These are phyloP conservation scores for Glutinoglossum americanum DNA, from an alignment of 495 filamentous ascomycete genomes.

Conservation along the genomic window DNA sequence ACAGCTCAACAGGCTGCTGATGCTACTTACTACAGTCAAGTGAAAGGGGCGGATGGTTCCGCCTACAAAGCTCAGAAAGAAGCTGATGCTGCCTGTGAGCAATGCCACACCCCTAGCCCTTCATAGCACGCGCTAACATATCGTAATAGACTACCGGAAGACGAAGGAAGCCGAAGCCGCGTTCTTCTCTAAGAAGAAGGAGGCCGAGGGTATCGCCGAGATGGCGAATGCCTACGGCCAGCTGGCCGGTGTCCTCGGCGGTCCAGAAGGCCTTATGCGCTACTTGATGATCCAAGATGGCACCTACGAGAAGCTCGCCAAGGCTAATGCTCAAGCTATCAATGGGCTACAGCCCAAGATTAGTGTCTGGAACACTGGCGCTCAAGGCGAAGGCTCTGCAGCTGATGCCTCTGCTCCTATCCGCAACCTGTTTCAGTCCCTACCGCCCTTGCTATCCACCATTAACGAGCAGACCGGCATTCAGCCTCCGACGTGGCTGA, in stretches of 20 bases:
- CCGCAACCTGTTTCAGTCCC: constrained; percentile 44
- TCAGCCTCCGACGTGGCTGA: constrained; percentile 46
- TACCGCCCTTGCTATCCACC: constrained; percentile 58
- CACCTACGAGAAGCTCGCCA: constrained; percentile 40
- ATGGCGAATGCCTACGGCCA: constrained; percentile 58
- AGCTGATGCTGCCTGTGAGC: constrained; percentile 26
- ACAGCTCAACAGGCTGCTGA: constrained; percentile 30
- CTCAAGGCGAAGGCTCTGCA: background rate
- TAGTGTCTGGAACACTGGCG: constrained; percentile 61
- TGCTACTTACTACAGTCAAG: constrained; percentile 6
- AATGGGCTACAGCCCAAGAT: constrained; percentile 69
- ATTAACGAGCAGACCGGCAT: constrained; percentile 76
- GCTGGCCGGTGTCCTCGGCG: constrained; percentile 48
- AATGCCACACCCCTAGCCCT: constrained; percentile 5
- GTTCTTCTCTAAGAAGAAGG: constrained; percentile 37
- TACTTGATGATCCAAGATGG: constrained; percentile 60
- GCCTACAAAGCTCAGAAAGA: constrained; percentile 25
- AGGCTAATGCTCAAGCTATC: constrained; percentile 49
- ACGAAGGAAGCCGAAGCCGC: constrained; percentile 39
- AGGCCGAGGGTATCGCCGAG: constrained; percentile 50
- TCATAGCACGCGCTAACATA: constrained; percentile 4
- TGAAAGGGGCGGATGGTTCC: constrained; percentile 11
- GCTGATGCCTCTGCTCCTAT: constrained; percentile 27
- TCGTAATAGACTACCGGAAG: constrained; percentile 11
- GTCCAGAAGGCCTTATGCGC: constrained; percentile 44